Evolutionary conservation across 192 early-diverging fungal genomes (phyloP), one percentile per base, ranked within the genome.

Genomic region (Dissophora ornata): DNA sequence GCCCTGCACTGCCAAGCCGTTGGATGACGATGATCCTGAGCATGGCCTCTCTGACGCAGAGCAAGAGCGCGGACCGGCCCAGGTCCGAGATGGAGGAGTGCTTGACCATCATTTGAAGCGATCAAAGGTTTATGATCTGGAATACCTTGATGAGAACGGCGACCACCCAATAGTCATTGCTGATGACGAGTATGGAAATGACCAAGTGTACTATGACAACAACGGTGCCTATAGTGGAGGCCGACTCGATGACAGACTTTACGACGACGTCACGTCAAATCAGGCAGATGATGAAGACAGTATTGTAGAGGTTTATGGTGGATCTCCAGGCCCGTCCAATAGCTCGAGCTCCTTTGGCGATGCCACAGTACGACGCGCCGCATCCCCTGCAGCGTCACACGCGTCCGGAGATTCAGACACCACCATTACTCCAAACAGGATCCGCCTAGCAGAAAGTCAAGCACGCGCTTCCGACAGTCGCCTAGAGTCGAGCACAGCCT

Each of bases 211-310:
- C 16, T 36, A 25, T 18, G 33, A 26, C 49, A 19, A n/a, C 16
- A 45, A 54, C 29, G 36, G 40, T 22, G 8, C 12, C 6, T 16
- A 45, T n/a, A 16, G 19, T 45, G 19, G 6, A 44, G 56, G 25
- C 44, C 41, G 6, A 22, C 10, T 10, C 15, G 29, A 22, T 16
- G 18, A 46, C 38, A 32, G 57, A 33, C 11, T 9, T 13, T 19
- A 60, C 44, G 44, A 11, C 16, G 57, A 60, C 26, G 26, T 21
- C n/a, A 47, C 22, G 9, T 66, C 63, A 22, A 34, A 56, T 4
- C 63, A 57, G 30, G 63, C 49, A 3, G 63, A 66, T 28, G 53
- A 66, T 56, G 28, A 57, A 16, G 21, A 28, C 21, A 66, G 63
- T 46, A 32, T 66, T 45, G 54, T 60, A 18, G 57, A 60, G 30